Percentiles rank a stretch among this genome's conserved stretches.
Evolutionary conservation across 2,329 filamentous ascomycete genomes (phyloP).

Genomic region (Fusarium acutatum): DNA sequence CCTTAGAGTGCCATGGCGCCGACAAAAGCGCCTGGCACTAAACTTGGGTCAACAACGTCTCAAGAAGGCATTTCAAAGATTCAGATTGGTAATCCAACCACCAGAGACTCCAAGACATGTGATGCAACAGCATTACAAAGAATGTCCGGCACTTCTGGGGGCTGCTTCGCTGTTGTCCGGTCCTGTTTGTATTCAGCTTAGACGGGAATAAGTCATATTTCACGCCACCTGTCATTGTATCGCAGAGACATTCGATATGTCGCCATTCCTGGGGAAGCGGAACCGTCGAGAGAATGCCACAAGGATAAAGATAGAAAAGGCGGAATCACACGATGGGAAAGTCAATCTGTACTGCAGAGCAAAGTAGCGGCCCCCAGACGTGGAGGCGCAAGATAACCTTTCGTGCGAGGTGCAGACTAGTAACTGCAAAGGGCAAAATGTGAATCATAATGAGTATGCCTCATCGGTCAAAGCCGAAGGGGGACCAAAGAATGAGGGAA

Average conservation of each 20-base stretch:
- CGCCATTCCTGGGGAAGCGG: neutral
- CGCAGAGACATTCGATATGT: neutral
- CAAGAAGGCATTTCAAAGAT: neutral
- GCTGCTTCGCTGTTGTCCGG: neutral
- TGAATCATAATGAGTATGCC: constrained; percentile 15
- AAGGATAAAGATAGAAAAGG: constrained; percentile 18
- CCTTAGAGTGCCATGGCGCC: constrained; percentile 11
- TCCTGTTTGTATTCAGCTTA: neutral
- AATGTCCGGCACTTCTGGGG: constrained; percentile 1
- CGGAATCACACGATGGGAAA: neutral
- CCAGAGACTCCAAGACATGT: neutral
- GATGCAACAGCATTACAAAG: neutral
- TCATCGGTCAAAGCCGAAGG: constrained; percentile 25
- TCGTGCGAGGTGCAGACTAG: neutral
- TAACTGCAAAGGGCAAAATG: constrained; percentile 1
- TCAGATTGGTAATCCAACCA: neutral
- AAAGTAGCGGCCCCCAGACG: neutral
- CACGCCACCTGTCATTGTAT: neutral
- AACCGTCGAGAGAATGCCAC: neutral
- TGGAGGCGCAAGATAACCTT: constrained; percentile 21
- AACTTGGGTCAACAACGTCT: neutral
- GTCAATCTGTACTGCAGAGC: neutral
- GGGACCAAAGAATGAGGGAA: neutral
- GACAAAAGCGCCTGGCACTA: neutral
- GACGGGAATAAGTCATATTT: neutral